Conservation (phyloP, 805 yeast genomes). For the Jamesozyma piceae region DNA sequence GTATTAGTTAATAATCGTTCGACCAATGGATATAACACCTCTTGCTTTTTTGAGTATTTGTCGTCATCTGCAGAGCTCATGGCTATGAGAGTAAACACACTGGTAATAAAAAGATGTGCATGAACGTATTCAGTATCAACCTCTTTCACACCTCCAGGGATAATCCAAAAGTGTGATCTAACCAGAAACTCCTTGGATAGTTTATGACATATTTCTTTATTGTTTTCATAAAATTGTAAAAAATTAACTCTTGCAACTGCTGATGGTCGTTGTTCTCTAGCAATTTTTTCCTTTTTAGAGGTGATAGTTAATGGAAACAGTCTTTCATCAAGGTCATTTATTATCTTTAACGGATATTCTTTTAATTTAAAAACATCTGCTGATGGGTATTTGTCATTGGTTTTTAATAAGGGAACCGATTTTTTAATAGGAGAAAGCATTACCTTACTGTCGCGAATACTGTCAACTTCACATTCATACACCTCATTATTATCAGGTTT, state of each 20-base stretch:
- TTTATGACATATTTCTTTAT: conserved; percentile 36
- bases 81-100: conserved; percentile 44
- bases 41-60: conserved; percentile 41
- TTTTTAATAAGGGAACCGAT: background rate
- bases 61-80: conserved; percentile 49
- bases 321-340: conserved; percentile 32
- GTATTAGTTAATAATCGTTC: conserved; percentile 42
- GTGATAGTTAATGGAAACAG: conserved; percentile 30
- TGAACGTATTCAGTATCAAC: conserved; percentile 38
- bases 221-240: conserved; percentile 36
- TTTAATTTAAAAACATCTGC: conserved; percentile 15
- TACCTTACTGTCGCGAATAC: background rate
- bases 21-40: conserved; percentile 38
- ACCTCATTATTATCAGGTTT: too few relatives aligned
- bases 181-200: conserved; percentile 41
- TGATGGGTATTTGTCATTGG: background rate
- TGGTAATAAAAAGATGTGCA: conserved; percentile 45
- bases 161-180: conserved; percentile 51
- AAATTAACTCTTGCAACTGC: conserved; percentile 37
- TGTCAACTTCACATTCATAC: background rate
- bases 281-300: conserved; percentile 22
- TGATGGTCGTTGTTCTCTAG: conserved; percentile 29
- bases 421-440: background rate
- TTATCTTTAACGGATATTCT: conserved; percentile 33
- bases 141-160: conserved; percentile 50